Conservation (phyloP, 2,329 filamentous ascomycete species). For the Monilinia fructigena region DNA sequence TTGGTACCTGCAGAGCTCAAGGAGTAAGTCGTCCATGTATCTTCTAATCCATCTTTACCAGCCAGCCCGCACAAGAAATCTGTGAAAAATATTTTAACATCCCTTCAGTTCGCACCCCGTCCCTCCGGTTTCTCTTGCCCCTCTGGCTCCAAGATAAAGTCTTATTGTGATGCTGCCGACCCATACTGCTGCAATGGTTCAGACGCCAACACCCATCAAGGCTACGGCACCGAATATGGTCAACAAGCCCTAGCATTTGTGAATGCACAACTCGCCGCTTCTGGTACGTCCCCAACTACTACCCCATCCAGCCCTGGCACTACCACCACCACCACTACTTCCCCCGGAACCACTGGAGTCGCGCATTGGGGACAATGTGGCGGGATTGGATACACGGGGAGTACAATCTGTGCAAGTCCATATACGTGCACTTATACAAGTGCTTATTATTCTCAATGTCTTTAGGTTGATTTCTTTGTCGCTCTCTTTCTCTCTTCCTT, state of each 20-base stretch:
- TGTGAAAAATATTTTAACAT: conserved; percentile 14
- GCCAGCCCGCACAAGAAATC: neutral
- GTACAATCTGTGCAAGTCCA: conserved; percentile 24
- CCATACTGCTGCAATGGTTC: conserved; percentile 63
- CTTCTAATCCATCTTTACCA: neutral
- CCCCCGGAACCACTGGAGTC: conserved; percentile 11
- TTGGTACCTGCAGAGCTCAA: conserved; percentile 57
- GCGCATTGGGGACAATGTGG: conserved; percentile 26
- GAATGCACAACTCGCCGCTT: conserved; percentile 48
- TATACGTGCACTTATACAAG: conserved; percentile 27
- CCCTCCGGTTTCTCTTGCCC: conserved; percentile 54
- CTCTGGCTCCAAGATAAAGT: conserved; percentile 54
- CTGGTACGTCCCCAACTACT: conserved; percentile 18
- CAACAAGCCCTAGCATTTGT: conserved; percentile 56
- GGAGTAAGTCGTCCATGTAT: conserved; percentile 50
- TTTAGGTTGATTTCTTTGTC: conserved; percentile 22
- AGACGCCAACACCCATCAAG: conserved; percentile 54
- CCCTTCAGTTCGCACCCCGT: conserved; percentile 53
- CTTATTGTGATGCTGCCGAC: conserved; percentile 59
- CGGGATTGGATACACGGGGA: conserved; percentile 26
- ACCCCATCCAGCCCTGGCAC: conserved; percentile 17
- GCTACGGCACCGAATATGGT: conserved; percentile 58
- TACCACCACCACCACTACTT: conserved; percentile 2
- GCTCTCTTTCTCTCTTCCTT: neutral
- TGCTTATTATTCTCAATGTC: conserved; percentile 30